Evolutionary conservation across 441 rosid species (phyloP).

Genomic region (Manihot esculenta): DNA sequence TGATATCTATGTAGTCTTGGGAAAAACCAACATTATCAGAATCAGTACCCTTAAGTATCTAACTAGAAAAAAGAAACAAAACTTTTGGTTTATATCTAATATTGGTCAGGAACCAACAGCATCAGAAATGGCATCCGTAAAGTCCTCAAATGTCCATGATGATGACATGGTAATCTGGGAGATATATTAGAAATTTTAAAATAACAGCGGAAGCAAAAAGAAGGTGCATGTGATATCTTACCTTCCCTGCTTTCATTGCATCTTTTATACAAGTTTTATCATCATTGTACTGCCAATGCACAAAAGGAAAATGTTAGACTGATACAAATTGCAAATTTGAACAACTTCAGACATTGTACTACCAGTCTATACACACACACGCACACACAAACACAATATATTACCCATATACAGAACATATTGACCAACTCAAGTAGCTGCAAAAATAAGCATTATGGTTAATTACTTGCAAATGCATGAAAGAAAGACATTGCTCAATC

Average conservation of each 20-base stretch:
- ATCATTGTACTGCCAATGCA: conserved; percentile 65
- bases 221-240: conserved; percentile 25
- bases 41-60: too few relatives aligned
- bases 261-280: conserved; percentile 78
- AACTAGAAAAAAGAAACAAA: conserved; percentile 33
- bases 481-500: too few relatives aligned
- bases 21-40: too few relatives aligned
- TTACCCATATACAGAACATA: too few relatives aligned
- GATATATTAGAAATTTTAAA: conserved; percentile 20
- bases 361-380: too few relatives aligned
- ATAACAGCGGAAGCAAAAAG: not conserved
- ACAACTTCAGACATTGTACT: too few relatives aligned
- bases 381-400: too few relatives aligned
- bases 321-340: conserved; percentile 8
- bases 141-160: conserved; percentile 77
- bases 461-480: too few relatives aligned
- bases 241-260: conserved; percentile 77
- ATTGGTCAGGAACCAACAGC: conserved; percentile 50
- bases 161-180: conserved; percentile 56
- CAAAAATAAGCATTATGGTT: too few relatives aligned
- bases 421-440: too few relatives aligned
- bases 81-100: conserved; percentile 76
- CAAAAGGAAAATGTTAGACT: conserved; percentile 14
- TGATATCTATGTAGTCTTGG: too few relatives aligned
- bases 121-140: conserved; percentile 60